Evolutionary conservation across 2,329 filamentous ascomycete genomes (phyloP).

Genomic region (Fusarium nurragi): DNA sequence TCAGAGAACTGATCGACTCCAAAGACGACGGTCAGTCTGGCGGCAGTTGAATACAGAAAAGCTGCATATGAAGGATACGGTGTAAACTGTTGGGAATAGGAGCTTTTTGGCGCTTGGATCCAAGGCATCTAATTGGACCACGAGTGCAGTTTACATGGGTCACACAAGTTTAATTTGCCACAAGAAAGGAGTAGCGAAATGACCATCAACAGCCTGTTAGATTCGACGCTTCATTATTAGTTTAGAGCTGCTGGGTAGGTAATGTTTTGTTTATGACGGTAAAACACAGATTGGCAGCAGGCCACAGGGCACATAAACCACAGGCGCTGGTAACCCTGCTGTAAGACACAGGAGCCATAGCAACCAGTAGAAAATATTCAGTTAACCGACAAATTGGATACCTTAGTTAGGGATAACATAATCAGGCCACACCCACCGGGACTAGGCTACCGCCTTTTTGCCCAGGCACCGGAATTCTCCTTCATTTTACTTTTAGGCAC

Average conservation of each 20-base stretch:
- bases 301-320: too few species aligned
- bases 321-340: background rate
- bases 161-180: constrained; percentile 10
- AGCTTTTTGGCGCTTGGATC: background rate
- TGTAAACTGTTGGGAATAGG: background rate
- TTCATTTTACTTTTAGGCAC: constrained; percentile 32
- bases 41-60: too few species aligned
- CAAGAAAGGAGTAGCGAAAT: constrained; percentile 21
- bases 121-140: background rate
- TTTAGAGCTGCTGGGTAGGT: background rate
- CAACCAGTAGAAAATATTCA: constrained; percentile 19
- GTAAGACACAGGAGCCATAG: constrained; percentile 21
- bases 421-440: constrained; percentile 21
- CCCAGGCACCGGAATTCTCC: constrained; percentile 34
- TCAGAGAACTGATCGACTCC: too few species aligned
- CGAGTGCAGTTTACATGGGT: constrained; percentile 7
- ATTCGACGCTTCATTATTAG: background rate
- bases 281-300: too few species aligned
- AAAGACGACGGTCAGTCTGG: too few species aligned
- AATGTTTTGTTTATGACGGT: background rate
- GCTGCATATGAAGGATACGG: background rate
- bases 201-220: background rate
- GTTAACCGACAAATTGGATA: constrained; percentile 19
- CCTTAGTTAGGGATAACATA: constrained; percentile 7
- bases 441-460: constrained; percentile 30